Conservation (phyloP, 139 green algal genomes). For the Volvox reticuliferus region DNA sequence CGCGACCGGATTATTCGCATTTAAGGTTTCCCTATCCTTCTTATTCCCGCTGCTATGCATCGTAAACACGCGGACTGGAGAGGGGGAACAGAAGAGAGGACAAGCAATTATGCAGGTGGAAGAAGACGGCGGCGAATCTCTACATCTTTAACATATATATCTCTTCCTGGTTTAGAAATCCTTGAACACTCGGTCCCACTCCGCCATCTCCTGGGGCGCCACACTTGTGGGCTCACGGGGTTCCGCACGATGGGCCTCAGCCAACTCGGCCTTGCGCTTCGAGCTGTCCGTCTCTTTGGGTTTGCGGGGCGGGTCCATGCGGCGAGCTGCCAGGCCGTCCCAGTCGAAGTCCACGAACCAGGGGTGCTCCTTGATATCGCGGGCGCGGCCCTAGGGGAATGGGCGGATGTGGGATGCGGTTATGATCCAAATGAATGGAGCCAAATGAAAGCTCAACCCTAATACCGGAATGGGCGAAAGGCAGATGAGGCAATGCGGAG, state of each 20-base stretch:
- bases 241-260: constrained; percentile 57
- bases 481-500: too few species aligned
- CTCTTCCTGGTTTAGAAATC: constrained; percentile 50
- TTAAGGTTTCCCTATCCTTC: too few species aligned
- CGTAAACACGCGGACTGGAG: too few species aligned
- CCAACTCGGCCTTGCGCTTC: constrained; percentile 81
- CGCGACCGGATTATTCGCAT: too few species aligned
- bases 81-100: too few species aligned
- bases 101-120: too few species aligned
- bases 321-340: constrained; percentile 82
- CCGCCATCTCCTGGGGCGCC: constrained; percentile 73
- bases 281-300: constrained; percentile 81
- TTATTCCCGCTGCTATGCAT: too few species aligned
- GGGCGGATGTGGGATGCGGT: too few species aligned
- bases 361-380: constrained; percentile 91
- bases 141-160: neutral
- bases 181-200: constrained; percentile 72
- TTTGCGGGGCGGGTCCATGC: constrained; percentile 79
- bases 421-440: neutral
- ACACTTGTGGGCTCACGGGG: constrained; percentile 64
- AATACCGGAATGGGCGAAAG: too few species aligned
- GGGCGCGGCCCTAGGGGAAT: constrained; percentile 57
- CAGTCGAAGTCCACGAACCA: constrained; percentile 96
- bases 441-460: too few species aligned
- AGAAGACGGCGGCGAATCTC: too few species aligned